A percentile compares a stretch with the other conserved stretches of the same genome.
Evolutionary conservation across 495 filamentous ascomycete species (phyloP).

Genomic region (Penicillium chermesinum): DNA sequence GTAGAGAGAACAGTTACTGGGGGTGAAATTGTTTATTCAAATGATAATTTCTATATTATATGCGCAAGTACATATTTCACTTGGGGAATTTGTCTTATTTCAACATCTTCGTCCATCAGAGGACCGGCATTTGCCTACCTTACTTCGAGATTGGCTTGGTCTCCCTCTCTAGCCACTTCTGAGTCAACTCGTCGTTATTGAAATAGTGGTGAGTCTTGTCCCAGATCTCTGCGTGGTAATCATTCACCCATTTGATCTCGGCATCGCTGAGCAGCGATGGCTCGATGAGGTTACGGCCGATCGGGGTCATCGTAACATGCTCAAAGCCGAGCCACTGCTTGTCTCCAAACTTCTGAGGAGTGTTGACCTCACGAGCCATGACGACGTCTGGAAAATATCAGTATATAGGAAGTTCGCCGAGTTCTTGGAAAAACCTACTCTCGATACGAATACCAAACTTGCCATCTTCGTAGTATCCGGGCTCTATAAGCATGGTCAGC

Average conservation of each 20-base stretch:
- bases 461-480: conserved; percentile 97
- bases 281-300: conserved; percentile 87
- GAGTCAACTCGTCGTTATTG: conserved; percentile 59
- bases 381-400: conserved; percentile 53
- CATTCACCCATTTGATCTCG: conserved; percentile 84
- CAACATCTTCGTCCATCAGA: too few species aligned
- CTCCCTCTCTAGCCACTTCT: conserved; percentile 82
- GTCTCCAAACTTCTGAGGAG: conserved; percentile 82
- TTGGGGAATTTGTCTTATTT: too few species aligned
- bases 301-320: conserved; percentile 94
- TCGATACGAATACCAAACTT: conserved; percentile 98
- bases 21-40: too few species aligned
- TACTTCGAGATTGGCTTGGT: conserved; percentile 52
- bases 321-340: conserved; percentile 94
- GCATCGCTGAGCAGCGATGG: conserved; percentile 60
- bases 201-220: conserved; percentile 83
- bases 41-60: neutral
- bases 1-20: too few species aligned
- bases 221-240: conserved; percentile 75
- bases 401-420: neutral
- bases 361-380: conserved; percentile 82
- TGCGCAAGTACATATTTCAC: too few species aligned
- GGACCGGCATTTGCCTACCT: too few species aligned
- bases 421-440: conserved; percentile 46
- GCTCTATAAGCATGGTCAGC: conserved; percentile 52